These are phyloP conservation scores for Psidium guajava DNA, from an alignment of 345 rosid genomes.

Conservation along the genomic window DNA sequence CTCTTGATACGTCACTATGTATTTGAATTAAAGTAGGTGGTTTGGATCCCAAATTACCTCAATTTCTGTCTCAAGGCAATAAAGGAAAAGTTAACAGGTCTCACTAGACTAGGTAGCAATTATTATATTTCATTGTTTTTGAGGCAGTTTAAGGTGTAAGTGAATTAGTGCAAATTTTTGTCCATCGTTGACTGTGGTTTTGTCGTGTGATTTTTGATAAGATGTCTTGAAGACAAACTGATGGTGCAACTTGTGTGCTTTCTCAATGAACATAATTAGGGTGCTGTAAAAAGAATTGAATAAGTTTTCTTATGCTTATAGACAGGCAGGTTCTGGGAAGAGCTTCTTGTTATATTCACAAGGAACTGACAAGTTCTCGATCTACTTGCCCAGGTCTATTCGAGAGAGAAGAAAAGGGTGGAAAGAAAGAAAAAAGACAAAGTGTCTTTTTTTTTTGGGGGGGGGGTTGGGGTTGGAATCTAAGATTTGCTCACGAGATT, in stretches of 20 bases:
- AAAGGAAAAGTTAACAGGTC: neutral
- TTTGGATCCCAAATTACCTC: neutral
- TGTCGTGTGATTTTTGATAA: neutral
- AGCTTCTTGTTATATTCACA: neutral
- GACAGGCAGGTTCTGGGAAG: neutral
- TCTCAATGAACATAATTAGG: neutral
- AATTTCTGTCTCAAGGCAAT: neutral
- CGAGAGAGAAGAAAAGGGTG: no score
- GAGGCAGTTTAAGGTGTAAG: neutral
- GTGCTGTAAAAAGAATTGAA: neutral
- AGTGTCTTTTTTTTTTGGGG: no score
- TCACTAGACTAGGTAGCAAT: neutral
- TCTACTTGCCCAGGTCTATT: neutral
- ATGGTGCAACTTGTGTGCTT: neutral
- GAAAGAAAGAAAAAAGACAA: no score
- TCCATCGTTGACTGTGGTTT: neutral
- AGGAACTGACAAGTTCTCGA: neutral
- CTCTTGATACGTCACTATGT: neutral
- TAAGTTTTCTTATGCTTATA: neutral
- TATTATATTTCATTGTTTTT: neutral
- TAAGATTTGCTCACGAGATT: no score
- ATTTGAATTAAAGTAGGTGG: neutral
- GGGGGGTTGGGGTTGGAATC: no score
- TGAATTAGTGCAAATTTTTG: neutral
- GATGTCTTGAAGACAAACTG: neutral